Conservation (phyloP, 441 rosid species). For the Melastoma candidum region DNA sequence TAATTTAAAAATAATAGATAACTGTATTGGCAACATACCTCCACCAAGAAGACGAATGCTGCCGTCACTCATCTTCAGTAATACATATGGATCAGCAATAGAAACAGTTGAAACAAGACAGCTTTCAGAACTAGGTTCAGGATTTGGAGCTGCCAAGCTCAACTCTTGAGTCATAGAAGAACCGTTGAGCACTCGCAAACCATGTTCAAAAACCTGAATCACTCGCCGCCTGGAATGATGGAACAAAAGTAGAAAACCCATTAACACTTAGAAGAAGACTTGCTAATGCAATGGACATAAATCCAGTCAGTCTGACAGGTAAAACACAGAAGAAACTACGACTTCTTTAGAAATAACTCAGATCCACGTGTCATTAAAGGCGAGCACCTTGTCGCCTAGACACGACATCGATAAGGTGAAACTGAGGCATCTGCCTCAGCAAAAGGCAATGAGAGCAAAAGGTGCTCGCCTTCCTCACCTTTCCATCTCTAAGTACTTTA, state of each 20-base stretch:
- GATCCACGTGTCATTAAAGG: too few relatives aligned
- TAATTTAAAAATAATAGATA: neutral
- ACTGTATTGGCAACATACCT: constrained; percentile 39
- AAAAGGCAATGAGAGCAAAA: too few relatives aligned
- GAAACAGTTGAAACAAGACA: constrained; percentile 68
- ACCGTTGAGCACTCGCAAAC: constrained; percentile 95
- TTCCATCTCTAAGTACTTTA: too few relatives aligned
- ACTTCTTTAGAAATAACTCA: too few relatives aligned
- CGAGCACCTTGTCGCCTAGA: too few relatives aligned
- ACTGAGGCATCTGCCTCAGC: too few relatives aligned
- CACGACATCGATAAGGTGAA: too few relatives aligned
- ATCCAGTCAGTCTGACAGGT: too few relatives aligned
- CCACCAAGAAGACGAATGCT: constrained; percentile 85
- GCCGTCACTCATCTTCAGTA: constrained; percentile 88
- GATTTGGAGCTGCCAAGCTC: constrained; percentile 57
- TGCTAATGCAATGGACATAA: neutral
- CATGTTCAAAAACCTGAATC: constrained; percentile 87
- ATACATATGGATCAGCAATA: constrained; percentile 88
- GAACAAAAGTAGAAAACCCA: constrained; percentile 14
- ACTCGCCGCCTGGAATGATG: constrained; percentile 73
- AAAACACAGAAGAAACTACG: too few relatives aligned
- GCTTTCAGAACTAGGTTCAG: constrained; percentile 73
- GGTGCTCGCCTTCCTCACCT: too few relatives aligned
- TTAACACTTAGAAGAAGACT: constrained; percentile 8
- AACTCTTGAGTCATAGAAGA: constrained; percentile 92